Evolutionary conservation across 768 basidiomycete species (phyloP).

Genomic region (Russula griseocarnosa): DNA sequence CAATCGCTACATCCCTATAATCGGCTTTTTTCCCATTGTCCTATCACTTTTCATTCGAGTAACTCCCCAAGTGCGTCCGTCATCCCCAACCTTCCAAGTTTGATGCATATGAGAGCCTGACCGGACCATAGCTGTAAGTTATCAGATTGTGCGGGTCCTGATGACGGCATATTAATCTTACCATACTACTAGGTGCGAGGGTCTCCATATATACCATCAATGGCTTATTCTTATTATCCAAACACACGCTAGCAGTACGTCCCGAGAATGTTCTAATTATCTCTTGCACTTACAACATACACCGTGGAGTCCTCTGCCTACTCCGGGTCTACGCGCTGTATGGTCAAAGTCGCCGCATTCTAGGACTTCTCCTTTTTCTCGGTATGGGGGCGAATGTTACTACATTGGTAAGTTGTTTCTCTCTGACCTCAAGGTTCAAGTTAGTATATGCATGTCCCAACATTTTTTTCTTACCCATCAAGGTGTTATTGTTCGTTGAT

Average conservation of each 20-base stretch:
- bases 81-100: background rate
- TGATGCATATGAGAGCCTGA: background rate
- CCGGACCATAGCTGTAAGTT: slow-evolving; percentile 11
- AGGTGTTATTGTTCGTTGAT: background rate
- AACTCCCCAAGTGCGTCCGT: background rate
- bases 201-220: slow-evolving; percentile 1
- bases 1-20: slow-evolving; percentile 47
- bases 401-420: background rate
- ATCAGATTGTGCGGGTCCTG: background rate
- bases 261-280: too few relatives aligned
- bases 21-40: slow-evolving; percentile 35
- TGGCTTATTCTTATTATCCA: slow-evolving; percentile 1
- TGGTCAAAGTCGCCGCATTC: slow-evolving; percentile 9
- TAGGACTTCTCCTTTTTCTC: background rate
- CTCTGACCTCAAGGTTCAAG: background rate
- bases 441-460: background rate
- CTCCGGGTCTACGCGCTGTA: slow-evolving; percentile 17
- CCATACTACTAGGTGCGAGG: background rate
- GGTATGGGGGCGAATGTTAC: background rate
- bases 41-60: slow-evolving; percentile 25
- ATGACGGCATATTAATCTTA: background rate
- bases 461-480: background rate
- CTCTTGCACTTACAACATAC: background rate
- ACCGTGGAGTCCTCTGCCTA: background rate
- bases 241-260: slow-evolving; percentile 3